phyloP scores from a whole-genome alignment of 2,329 filamentous ascomycete species.

The Lecanicillium sp. region DNA sequence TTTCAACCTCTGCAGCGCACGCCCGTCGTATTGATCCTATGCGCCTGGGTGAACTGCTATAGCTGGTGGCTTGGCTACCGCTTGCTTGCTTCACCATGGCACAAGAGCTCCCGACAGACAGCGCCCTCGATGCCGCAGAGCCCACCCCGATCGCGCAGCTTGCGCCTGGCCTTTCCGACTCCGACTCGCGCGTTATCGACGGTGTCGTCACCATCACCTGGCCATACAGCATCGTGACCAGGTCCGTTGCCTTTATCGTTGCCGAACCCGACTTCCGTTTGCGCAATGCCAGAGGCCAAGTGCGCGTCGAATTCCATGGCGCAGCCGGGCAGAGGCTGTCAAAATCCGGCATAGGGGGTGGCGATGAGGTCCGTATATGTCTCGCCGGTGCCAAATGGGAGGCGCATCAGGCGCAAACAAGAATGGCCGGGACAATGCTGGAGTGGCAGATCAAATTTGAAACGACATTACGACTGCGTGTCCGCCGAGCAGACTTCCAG shows the following conservation, averaged over 20 bases:
- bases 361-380: conserved; percentile 64
- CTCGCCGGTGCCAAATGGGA: conserved; percentile 64
- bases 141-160: conserved; percentile 50
- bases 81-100: conserved; percentile 3
- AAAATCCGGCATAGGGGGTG: conserved; percentile 62
- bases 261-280: conserved; percentile 79
- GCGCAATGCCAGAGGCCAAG: conserved; percentile 69
- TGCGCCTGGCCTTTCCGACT: conserved; percentile 35
- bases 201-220: conserved; percentile 80
- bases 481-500: conserved; percentile 33
- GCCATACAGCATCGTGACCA: conserved; percentile 78
- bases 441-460: conserved; percentile 53
- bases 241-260: conserved; percentile 69
- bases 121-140: conserved; percentile 16
- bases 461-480: conserved; percentile 38
- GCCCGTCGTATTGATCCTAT: too few species aligned
- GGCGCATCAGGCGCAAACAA: conserved; percentile 38
- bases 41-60: too few species aligned
- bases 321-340: conserved; percentile 62
- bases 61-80: too few species aligned
- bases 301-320: conserved; percentile 69
- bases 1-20: too few species aligned
- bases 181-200: conserved; percentile 41
- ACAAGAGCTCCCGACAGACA: conserved; percentile 1
- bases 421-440: conserved; percentile 41